These are phyloP conservation scores for Solidago caesia DNA, from an alignment of 129 eudicot species.

Conservation along the genomic window DNA sequence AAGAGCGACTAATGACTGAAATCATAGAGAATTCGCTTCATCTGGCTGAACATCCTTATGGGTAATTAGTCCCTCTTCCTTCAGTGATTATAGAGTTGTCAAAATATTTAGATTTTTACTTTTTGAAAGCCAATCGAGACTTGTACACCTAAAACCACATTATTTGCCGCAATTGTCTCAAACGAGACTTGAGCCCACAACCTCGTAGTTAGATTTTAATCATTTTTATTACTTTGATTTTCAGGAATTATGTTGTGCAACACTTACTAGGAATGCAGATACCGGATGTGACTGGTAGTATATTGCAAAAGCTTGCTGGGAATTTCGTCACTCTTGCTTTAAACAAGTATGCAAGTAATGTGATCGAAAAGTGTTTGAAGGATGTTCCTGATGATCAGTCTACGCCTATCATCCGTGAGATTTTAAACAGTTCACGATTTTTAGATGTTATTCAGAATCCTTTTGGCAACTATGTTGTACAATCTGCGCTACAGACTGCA, in stretches of 20 bases:
- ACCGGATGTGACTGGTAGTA: conserved; percentile 28
- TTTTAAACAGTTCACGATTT: conserved; percentile 42
- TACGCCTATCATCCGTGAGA: conserved; percentile 41
- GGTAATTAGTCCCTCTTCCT: conserved; percentile 33
- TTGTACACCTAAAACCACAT: too few species aligned
- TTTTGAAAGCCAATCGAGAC: too few species aligned
- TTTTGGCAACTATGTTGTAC: conserved; percentile 80
- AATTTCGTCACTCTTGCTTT: conserved; percentile 44
- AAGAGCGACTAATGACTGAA: conserved; percentile 30
- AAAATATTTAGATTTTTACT: background rate
- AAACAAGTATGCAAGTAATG: conserved; percentile 73
- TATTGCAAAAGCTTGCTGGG: conserved; percentile 44
- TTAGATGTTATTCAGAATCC: conserved; percentile 52
- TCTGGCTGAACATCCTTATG: conserved; percentile 49
- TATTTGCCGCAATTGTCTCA: too few species aligned
- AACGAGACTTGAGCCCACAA: too few species aligned
- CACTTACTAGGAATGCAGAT: conserved; percentile 39
- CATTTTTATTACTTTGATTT: background rate
- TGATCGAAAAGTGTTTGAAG: conserved; percentile 68
- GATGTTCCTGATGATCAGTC: conserved; percentile 37
- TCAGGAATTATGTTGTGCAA: conserved; percentile 86
- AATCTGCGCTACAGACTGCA: conserved; percentile 36
- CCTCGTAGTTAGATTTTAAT: background rate
- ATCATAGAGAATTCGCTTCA: conserved; percentile 38
- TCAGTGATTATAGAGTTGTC: background rate